Percentiles rank a stretch among this genome's conserved stretches.
Evolutionary conservation across 345 rosid species (phyloP).

Genomic region (Draba incana): DNA sequence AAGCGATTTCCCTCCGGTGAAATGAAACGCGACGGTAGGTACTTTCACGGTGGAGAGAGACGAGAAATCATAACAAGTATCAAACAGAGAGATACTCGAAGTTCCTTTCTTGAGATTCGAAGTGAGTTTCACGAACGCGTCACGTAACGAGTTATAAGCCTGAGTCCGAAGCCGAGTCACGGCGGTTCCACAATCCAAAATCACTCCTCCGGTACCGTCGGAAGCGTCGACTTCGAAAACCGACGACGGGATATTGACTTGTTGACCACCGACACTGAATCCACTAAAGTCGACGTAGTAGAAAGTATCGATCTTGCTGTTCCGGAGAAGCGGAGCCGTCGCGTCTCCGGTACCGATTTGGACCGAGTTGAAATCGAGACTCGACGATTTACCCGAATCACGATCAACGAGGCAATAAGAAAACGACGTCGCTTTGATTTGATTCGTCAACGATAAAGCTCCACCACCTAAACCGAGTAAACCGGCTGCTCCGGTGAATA

Average conservation of each 20-base stretch:
- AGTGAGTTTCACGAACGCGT: conserved; percentile 59
- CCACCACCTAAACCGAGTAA: conserved; percentile 95
- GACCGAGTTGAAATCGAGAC: conserved; percentile 82
- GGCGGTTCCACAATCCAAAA: conserved; percentile 93
- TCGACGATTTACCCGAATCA: conserved; percentile 65
- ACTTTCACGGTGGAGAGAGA: conserved; percentile 61
- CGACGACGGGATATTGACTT: conserved; percentile 59
- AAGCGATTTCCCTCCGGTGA: conserved; percentile 58
- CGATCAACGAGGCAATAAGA: conserved; percentile 92
- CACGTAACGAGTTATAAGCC: conserved; percentile 80
- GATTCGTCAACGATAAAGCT: conserved; percentile 67
- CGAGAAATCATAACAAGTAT: conserved; percentile 89
- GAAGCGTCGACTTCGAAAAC: conserved; percentile 65
- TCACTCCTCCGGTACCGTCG: conserved; percentile 72
- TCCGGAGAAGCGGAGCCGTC: conserved; percentile 61
- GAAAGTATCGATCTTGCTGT: conserved; percentile 72
- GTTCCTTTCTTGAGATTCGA: conserved; percentile 45
- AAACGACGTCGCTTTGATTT: conserved; percentile 76
- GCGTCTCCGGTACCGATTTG: conserved; percentile 46
- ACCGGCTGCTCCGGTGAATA: conserved; percentile 84
- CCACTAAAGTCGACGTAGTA: conserved; percentile 82
- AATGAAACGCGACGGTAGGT: conserved; percentile 78
- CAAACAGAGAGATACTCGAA: conserved; percentile 68
- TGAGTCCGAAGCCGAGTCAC: conserved; percentile 77
- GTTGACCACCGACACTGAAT: conserved; percentile 79